Evolutionary conservation across 2,329 filamentous ascomycete species (phyloP).

Genomic region (Huntiella savannae): DNA sequence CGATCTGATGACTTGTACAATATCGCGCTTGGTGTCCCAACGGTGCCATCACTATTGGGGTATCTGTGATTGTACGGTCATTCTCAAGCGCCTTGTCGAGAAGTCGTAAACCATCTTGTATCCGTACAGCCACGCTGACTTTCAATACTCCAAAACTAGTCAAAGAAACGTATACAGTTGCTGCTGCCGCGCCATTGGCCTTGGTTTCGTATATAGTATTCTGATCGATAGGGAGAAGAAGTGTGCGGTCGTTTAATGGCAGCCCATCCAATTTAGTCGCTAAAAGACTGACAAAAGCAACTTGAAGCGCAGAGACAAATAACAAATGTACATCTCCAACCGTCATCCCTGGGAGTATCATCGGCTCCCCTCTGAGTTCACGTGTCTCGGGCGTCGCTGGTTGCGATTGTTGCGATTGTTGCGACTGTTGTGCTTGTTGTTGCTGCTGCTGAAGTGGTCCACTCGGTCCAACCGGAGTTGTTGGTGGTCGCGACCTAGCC

Average conservation of each 20-base stretch:
- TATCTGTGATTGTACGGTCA: conserved; percentile 22
- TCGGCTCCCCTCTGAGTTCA: too few relatives aligned
- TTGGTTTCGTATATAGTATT: conserved; percentile 17
- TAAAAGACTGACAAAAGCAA: conserved; percentile 2
- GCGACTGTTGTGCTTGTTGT: background rate
- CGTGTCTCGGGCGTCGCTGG: too few relatives aligned
- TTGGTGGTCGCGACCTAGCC: conserved; percentile 3
- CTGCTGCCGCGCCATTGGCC: conserved; percentile 21
- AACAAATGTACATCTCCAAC: conserved; percentile 6
- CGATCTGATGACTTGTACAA: conserved; percentile 3
- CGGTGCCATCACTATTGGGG: conserved; percentile 33
- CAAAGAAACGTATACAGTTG: conserved; percentile 33
- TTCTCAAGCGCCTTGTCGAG: conserved; percentile 25
- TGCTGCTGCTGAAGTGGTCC: background rate
- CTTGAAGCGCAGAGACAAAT: conserved; percentile 9
- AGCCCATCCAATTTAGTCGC: conserved; percentile 4
- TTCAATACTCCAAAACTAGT: conserved; percentile 37
- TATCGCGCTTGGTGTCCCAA: conserved; percentile 21
- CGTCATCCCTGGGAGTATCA: background rate
- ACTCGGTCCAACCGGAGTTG: background rate
- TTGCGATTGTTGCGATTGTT: background rate
- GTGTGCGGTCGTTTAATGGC: conserved; percentile 9
- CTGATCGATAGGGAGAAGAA: conserved; percentile 15
- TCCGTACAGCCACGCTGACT: conserved; percentile 28
- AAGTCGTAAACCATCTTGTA: conserved; percentile 27